A percentile compares a stretch with the other conserved stretches of the same genome.
Conservation (phyloP, 345 rosid species). For the Aquilaria sinensis region DNA sequence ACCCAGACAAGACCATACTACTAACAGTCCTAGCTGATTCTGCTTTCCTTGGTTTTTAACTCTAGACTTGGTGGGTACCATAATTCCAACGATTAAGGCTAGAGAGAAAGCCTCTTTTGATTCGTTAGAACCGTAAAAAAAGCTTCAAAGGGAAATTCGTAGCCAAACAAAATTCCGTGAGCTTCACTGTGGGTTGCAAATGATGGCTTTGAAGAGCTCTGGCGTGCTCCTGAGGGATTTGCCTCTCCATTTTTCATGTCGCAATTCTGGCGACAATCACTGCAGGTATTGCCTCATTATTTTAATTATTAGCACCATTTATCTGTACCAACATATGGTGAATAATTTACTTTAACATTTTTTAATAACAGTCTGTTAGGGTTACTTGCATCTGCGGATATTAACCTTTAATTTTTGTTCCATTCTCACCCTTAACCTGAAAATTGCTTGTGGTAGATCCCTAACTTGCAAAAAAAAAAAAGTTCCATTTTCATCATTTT, state of each 20-base stretch:
- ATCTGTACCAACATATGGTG: neutral
- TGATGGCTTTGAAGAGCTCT: slow-evolving; percentile 39
- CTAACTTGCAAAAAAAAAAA: too few relatives aligned
- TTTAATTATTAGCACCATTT: neutral
- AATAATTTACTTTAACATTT: neutral
- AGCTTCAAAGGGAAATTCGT: neutral
- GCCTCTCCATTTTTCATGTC: slow-evolving; percentile 25
- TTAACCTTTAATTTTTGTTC: too few relatives aligned
- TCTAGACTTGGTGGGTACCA: too few relatives aligned
- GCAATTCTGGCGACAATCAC: slow-evolving; percentile 19
- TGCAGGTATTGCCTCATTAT: slow-evolving; percentile 31
- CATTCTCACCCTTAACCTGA: too few relatives aligned
- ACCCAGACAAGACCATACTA: too few relatives aligned
- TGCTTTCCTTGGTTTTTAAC: neutral
- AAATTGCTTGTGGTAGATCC: too few relatives aligned
- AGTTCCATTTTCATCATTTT: too few relatives aligned
- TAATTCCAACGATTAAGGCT: too few relatives aligned
- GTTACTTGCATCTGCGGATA: too few relatives aligned
- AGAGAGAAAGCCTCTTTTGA: too few relatives aligned
- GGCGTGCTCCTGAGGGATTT: slow-evolving; percentile 32
- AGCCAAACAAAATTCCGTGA: neutral
- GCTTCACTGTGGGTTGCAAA: slow-evolving; percentile 4
- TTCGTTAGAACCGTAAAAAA: neutral
- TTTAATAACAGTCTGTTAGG: too few relatives aligned
- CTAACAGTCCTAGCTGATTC: neutral